Evolutionary conservation across 1,284 basidiomycete genomes (phyloP), one percentile per base, ranked within the genome.

Genomic region (Ganoderma sp.): DNA sequence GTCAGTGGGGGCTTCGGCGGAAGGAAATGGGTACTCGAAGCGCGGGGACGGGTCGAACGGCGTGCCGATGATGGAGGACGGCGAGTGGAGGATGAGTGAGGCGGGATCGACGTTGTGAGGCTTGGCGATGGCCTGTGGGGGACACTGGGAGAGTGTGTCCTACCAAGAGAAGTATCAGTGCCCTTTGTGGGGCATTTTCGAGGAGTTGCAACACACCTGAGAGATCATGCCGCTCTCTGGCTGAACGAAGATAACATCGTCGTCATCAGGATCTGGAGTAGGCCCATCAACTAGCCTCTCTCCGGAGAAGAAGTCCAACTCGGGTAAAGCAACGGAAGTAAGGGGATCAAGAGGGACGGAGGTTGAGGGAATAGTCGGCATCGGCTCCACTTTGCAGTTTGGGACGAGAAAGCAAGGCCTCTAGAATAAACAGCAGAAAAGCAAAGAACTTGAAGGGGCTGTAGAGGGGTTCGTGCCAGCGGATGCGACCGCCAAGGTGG

Each of bases 1-100:
- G 63, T 65, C 63, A 7, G 61, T 61, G 12, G 66, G 59, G 32
- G 63, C 50, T 28, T 66, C 56, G 41, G 70, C 45, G 4, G 67
- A 25, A 3, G 78, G 78, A 72, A 80, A 80, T 41, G 79, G 79
- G 64, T 80, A 80, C 71, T 80, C 79, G 72, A 80, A 80, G 56
- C 78, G 76, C 12, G 79, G 76, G 42, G 76, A 76, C 56, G 73
- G 70, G 67, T 80, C 78, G 70, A 80, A 77, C 17, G 79, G 79
- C 1, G 79, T 80, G 67, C 79, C 79, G 42, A 80, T 61, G 70
- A 80, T 77, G 52, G 77, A 73, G 6, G 78, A 78, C 14, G 79
- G 79, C 6, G 79, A 80, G 71, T 80, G 78, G 19, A 80, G 75
- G 37, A 68, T 68, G 45, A 79, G 73, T 56, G 69, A 67, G 41